phyloP scores from a whole-genome alignment of 768 basidiomycete species.

The Lyophyllum shimeji region DNA sequence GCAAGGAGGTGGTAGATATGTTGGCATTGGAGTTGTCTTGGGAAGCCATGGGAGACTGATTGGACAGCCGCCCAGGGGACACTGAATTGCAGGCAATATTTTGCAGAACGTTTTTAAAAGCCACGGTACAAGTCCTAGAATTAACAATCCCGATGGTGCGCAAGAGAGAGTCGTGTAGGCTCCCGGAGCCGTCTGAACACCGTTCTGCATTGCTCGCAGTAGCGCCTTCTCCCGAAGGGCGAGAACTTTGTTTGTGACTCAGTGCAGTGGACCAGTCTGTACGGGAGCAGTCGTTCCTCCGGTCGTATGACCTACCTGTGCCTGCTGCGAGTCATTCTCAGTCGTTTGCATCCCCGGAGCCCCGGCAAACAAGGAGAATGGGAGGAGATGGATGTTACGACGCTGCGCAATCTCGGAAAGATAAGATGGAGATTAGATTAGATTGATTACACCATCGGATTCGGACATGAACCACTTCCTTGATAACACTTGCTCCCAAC shows the following conservation, averaged over 20 bases:
- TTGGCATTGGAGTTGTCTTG: constrained; percentile 3
- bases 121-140: too few species aligned
- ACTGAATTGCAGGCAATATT: not conserved
- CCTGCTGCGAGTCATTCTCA: not conserved
- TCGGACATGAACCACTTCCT: too few species aligned
- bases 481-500: not conserved
- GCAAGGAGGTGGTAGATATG: constrained; percentile 21
- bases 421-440: constrained; percentile 9
- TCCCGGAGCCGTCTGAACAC: too few species aligned
- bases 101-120: too few species aligned
- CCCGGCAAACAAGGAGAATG: not conserved
- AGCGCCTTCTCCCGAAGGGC: too few species aligned
- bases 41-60: not conserved
- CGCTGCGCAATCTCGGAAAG: not conserved
- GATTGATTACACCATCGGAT: not conserved
- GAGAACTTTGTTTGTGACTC: not conserved
- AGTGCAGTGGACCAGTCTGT: not conserved
- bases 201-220: too few species aligned
- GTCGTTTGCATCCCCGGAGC: not conserved
- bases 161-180: too few species aligned
- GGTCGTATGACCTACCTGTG: not conserved
- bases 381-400: not conserved
- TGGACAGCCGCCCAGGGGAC: not conserved
- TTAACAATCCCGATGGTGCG: too few species aligned
- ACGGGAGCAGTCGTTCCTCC: not conserved